Evolutionary conservation across 2,329 filamentous ascomycete species (phyloP), one percentile per base, ranked within the genome.

Genomic region (Lachnellula hyalina): DNA sequence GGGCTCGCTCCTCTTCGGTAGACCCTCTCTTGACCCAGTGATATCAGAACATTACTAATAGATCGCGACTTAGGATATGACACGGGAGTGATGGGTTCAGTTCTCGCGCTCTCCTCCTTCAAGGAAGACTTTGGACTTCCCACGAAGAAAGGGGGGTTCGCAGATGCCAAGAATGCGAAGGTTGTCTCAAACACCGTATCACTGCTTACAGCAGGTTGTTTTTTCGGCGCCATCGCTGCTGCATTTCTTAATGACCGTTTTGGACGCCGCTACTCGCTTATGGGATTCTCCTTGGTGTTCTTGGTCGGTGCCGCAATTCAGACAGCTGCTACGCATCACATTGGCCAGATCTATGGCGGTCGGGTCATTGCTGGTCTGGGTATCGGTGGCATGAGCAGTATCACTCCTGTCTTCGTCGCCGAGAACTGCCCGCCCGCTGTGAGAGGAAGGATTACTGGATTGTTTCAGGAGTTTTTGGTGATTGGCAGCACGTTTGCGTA

Each of bases 131-230:
- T 65, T 41, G 58, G 60, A 17, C 55, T 64, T 7, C 61, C 63
- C 4, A 54, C 49, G 2, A 57, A 51, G 9, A 58, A 49, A 15
- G 52, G 51, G 2, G 61, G 62, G 5, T 62, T 61, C 42, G 52
- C 60, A 45, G 53, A 35, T 42, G 42, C 49, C n/a, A 36, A 52
- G 9, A 61, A 62, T 42, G 54, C 60, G 19, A 50, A 61, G 11
- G 47, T 63, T 38, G 48, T 61, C 2, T 57, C 57, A 15, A 74
- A 78, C 48, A 73, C 74, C 32, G 75, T 79, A 19, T 74, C 75
- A 2, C 73, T 80, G 17, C 76, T 80, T 51, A 77, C 80, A 57
- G 74, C 77, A 8, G 78, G 77, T 23, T 77, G 77, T 35, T 77
- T 82, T 55, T 73, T 77, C 28, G 77, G 77, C 21, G 78, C 77